Evolutionary conservation across 2,329 filamentous ascomycete genomes (phyloP), one percentile per base, ranked within the genome.

Genomic region (Ophiostoma australiae): DNA sequence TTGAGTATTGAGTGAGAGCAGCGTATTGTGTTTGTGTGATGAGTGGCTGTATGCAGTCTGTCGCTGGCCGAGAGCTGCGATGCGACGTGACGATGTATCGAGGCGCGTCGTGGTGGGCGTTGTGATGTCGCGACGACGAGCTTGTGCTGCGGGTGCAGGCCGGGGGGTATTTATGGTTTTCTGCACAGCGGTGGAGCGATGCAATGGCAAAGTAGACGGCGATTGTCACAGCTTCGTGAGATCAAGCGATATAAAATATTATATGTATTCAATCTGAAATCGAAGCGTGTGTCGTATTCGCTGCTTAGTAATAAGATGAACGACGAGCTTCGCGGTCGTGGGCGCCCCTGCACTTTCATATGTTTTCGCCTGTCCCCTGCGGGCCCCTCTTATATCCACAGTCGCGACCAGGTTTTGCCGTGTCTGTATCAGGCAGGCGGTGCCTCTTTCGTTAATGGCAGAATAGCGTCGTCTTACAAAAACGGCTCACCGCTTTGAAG

Each of bases 1-100:
- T 66, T 80, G 69, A 2, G 17, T 20, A 55, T 27, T 13, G 27
- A 31, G 23, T 58, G 52, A 31, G n/a, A 48, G 44, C 44, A n/a
- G 44, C 5, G 44, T 48, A 48, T 11, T 48, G 17, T n/a, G 27
- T 17, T 11, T 48, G 17, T n/a, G 27, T 17, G 61, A 17, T 66
- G 33, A 17, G 20, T 31, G 55, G 23, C 15, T 31, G 10, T 31
- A 61, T 39, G 37, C 37, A 39, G 37, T 39, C 41, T n/a, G 44
- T n/a, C 41, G 20, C 17, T 48, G 5, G 37, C 10, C 13, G 37
- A 10, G 44, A 13, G 52, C 23, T 58, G 52, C 23, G 52, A 58
- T 27, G 52, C 52, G 52, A 58, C 23, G 52, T 58, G 44, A 48
- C 52, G 23, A 58, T 27, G 23, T 27, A 27, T 48, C n/a, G 23